phyloP scores from a whole-genome alignment of 371 early-diverging fungal genomes.

The Rhizopus delemar region DNA sequence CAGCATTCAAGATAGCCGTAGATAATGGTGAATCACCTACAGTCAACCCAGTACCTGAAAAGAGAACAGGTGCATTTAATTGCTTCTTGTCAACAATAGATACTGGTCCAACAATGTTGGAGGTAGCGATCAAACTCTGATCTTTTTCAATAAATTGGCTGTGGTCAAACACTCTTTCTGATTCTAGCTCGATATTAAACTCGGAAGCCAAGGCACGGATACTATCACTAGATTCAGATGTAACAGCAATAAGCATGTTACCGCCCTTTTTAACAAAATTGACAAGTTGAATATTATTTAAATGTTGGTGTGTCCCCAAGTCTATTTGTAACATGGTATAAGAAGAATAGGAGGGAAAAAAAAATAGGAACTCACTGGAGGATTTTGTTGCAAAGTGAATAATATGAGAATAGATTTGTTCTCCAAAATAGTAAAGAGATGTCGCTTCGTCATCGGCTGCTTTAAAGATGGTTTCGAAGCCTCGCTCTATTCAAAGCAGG shows the following conservation, averaged over 20 bases:
- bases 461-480: conserved; percentile 59
- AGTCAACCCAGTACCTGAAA: conserved; percentile 76
- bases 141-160: conserved; percentile 48
- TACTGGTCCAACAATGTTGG: conserved; percentile 30
- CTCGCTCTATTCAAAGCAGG: conserved; percentile 54
- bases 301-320: conserved; percentile 44
- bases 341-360: neutral
- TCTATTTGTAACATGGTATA: conserved; percentile 7
- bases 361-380: conserved; percentile 45
- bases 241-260: conserved; percentile 80
- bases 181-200: conserved; percentile 85
- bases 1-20: conserved; percentile 65
- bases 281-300: conserved; percentile 64
- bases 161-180: conserved; percentile 70
- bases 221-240: conserved; percentile 62
- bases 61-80: conserved; percentile 61
- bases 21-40: conserved; percentile 61
- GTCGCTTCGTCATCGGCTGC: conserved; percentile 36
- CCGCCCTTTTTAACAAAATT: conserved; percentile 90
- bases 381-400: conserved; percentile 70
- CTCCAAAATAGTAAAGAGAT: conserved; percentile 46
- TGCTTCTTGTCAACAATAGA: conserved; percentile 33
- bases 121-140: conserved; percentile 42
- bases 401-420: conserved; percentile 68
- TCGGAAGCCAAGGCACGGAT: conserved; percentile 82